Base-by-base conservation (phyloP, 2,329 filamentous ascomycete genomes). In the Fusarium agapanthi region DNA sequence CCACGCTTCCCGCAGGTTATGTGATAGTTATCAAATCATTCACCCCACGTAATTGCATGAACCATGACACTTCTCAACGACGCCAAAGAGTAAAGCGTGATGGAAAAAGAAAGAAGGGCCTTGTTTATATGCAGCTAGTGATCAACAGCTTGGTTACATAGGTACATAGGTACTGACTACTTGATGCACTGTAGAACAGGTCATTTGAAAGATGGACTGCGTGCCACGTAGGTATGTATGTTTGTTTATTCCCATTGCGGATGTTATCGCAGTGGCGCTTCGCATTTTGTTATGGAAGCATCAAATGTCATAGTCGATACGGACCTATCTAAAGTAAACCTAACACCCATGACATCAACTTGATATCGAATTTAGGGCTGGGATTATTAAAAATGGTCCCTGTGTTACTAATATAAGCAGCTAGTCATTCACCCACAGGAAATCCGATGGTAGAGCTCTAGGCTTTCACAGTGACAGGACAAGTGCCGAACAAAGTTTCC, bases 401-500 rank as follows among this genome's bases (percentile, higher is more conserved):
- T 58, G 58, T 34, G 24, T 34, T 37, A 24, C 30, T 24, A 56
- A 48, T 30, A 30, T 34, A 14, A 30, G 26, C 37, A 44, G 35
- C 30, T 41, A 65, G 30, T 32, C 43, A 56, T 43, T 57, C 37
- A n/a, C 30, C 18, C 53, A 56, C 38, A 45, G 38, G 30, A 56
- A 56, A 22, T 56, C 28, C 26, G 28, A 45, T 34, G 53, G 41
- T 18, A 56, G 40, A 57, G 54, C 54, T 57, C 24, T n/a, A 48
- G 32, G 30, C 54, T 57, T 51, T 65, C 50, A 40, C 34, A 51
- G 61, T 57, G 50, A 64, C 63, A 69, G 65, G 37, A 64, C 65
- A 69, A 69, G 58, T 69, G 65, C 66, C 66, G 66, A 69, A 65
- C 58, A 65, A 56, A 69, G 66, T 60, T 69, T 69, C 59, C 54